phyloP scores from a whole-genome alignment of 139 green algal species.

The Bryopsis sp. region DNA sequence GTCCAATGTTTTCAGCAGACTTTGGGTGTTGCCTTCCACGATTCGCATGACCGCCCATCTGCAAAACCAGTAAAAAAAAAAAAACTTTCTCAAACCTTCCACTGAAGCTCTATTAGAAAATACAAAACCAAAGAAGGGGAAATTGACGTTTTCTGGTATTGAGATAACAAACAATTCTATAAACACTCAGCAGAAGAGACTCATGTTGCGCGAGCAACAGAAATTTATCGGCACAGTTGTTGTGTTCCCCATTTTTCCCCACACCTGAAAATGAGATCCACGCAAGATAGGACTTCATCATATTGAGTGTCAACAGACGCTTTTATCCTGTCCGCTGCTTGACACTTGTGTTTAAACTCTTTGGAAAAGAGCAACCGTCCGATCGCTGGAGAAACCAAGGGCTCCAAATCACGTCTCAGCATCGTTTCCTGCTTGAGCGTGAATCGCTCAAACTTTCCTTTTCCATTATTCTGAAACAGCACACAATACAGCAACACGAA shows the following conservation, averaged over 20 bases:
- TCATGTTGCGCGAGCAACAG: too few relatives aligned
- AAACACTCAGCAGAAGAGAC: too few relatives aligned
- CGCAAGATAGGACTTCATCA: slow-evolving; percentile 30
- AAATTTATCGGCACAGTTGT: too few relatives aligned
- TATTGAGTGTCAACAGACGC: slow-evolving; percentile 14
- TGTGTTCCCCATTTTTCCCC: too few relatives aligned
- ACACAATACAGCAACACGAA: too few relatives aligned
- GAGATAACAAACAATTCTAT: too few relatives aligned
- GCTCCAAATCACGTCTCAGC: slow-evolving; percentile 51
- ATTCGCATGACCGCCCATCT: slow-evolving; percentile 19
- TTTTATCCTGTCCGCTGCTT: slow-evolving; percentile 49
- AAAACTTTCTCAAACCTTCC: too few relatives aligned
- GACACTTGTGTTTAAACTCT: slow-evolving; percentile 81
- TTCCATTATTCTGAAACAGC: too few relatives aligned
- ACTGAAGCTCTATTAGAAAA: too few relatives aligned
- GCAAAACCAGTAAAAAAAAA: too few relatives aligned
- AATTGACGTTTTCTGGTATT: too few relatives aligned
- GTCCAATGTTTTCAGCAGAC: slow-evolving; percentile 63
- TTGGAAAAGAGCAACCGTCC: slow-evolving; percentile 13
- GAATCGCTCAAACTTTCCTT: slow-evolving; percentile 56
- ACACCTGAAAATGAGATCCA: slow-evolving; percentile 47
- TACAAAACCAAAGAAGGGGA: too few relatives aligned
- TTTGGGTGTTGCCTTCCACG: slow-evolving; percentile 18
- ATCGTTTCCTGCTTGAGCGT: slow-evolving; percentile 49
- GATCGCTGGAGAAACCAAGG: slow-evolving; percentile 31